These are phyloP conservation scores for Ramaria sp. DNA, from an alignment of 768 basidiomycete species.

Conservation along the genomic window DNA sequence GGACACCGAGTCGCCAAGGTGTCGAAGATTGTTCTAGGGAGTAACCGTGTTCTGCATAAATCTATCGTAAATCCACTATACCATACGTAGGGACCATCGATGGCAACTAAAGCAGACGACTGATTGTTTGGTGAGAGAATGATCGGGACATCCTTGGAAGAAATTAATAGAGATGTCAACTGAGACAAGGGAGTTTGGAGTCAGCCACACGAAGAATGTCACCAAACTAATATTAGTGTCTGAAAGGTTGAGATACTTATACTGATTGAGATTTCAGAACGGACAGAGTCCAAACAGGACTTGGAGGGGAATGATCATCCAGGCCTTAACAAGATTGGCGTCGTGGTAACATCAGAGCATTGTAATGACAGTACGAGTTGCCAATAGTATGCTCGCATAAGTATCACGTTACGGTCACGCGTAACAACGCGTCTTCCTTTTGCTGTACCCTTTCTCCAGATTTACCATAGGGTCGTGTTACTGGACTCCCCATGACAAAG, in stretches of 20 bases:
- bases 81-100: not conserved
- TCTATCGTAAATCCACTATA: not conserved
- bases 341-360: not conserved
- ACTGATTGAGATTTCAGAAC: not conserved
- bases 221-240: not conserved
- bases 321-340: constrained; percentile 2
- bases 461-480: too few relatives aligned
- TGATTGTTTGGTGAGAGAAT: not conserved
- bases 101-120: not conserved
- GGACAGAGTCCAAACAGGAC: not conserved
- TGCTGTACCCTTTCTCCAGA: too few relatives aligned
- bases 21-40: constrained; percentile 3
- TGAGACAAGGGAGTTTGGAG: not conserved
- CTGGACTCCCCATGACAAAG: constrained; percentile 34
- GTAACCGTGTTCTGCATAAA: not conserved
- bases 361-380: too few relatives aligned
- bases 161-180: not conserved
- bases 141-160: not conserved
- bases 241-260: not conserved
- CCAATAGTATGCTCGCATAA: too few relatives aligned
- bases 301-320: too few relatives aligned
- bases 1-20: not conserved
- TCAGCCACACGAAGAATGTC: not conserved
- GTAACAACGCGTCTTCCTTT: too few relatives aligned
- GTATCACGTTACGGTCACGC: too few relatives aligned